These are phyloP conservation scores for Mycena chlorophos DNA, from an alignment of 768 basidiomycete species.

Conservation along the genomic window DNA sequence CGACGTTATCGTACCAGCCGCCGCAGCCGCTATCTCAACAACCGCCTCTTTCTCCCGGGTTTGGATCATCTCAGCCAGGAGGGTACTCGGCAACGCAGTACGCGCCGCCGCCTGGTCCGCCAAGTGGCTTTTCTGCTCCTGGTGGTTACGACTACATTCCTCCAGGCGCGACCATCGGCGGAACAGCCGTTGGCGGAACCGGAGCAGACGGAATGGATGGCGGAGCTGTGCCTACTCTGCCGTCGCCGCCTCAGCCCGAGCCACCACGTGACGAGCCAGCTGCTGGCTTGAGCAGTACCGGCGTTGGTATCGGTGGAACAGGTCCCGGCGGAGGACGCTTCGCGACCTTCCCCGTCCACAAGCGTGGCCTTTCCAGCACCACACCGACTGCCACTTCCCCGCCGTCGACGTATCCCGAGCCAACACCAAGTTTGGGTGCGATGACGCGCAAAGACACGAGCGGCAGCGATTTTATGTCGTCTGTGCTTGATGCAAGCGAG, in stretches of 20 bases:
- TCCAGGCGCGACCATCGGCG: too few species aligned
- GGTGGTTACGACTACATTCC: not conserved
- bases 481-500: constrained; percentile 19
- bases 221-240: too few species aligned
- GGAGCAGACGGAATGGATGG: not conserved
- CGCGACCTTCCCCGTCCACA: constrained; percentile 61
- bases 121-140: constrained; percentile 5
- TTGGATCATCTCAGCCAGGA: not conserved
- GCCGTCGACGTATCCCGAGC: not conserved
- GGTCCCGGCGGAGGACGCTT: constrained; percentile 49
- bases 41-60: not conserved
- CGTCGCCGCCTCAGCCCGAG: too few species aligned
- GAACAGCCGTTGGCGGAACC: too few species aligned
- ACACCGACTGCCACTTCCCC: not conserved
- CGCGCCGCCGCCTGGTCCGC: not conserved
- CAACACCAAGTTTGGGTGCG: constrained; percentile 4
- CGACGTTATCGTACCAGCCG: not conserved
- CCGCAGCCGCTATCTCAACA: not conserved
- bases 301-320: constrained; percentile 25
- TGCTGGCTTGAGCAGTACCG: constrained; percentile 27
- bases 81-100: constrained; percentile 2
- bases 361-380: constrained; percentile 8
- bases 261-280: constrained; percentile 43
- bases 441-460: constrained; percentile 16
- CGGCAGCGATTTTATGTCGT: constrained; percentile 20